phyloP scores from a whole-genome alignment of 306 rosid species.

The Heteromeles arbutifolia region DNA sequence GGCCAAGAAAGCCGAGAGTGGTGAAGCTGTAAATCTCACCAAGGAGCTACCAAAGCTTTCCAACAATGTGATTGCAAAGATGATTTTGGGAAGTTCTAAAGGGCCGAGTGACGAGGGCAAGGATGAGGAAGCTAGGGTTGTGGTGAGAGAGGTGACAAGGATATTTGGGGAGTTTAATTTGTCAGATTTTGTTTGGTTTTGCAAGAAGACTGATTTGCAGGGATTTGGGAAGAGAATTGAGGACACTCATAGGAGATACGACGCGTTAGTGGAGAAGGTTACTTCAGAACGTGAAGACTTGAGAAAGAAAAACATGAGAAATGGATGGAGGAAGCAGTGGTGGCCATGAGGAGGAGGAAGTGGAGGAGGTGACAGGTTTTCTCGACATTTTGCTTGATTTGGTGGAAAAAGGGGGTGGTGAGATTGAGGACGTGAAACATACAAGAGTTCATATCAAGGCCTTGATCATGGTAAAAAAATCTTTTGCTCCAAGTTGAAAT shows the following conservation, averaged over 20 bases:
- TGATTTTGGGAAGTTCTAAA: too few relatives aligned
- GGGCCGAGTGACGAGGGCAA: too few relatives aligned
- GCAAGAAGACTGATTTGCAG: constrained; percentile 23
- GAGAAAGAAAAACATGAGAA: constrained; percentile 6
- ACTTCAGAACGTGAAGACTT: constrained; percentile 27
- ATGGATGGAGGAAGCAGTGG: not conserved
- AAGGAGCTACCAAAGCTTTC: too few relatives aligned
- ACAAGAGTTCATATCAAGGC: constrained; percentile 39
- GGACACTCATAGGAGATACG: constrained; percentile 10
- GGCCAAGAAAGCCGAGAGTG: too few relatives aligned
- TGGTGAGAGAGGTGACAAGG: constrained; percentile 28
- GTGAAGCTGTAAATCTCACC: too few relatives aligned
- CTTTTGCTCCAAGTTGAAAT: too few relatives aligned
- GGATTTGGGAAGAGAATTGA: constrained; percentile 34
- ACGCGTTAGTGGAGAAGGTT: constrained; percentile 32
- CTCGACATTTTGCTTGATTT: constrained; percentile 42
- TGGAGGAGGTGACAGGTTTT: constrained; percentile 18
- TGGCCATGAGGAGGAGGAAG: not conserved
- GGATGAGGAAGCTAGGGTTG: constrained; percentile 13
- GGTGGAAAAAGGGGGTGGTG: not conserved
- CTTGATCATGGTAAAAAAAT: constrained; percentile 26
- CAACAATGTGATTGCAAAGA: too few relatives aligned
- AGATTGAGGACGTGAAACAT: constrained; percentile 14
- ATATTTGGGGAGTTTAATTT: constrained; percentile 37
- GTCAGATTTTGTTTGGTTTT: constrained; percentile 19